phyloP scores from a whole-genome alignment of 208 protist genomes.

The Crithidia brevicula region DNA sequence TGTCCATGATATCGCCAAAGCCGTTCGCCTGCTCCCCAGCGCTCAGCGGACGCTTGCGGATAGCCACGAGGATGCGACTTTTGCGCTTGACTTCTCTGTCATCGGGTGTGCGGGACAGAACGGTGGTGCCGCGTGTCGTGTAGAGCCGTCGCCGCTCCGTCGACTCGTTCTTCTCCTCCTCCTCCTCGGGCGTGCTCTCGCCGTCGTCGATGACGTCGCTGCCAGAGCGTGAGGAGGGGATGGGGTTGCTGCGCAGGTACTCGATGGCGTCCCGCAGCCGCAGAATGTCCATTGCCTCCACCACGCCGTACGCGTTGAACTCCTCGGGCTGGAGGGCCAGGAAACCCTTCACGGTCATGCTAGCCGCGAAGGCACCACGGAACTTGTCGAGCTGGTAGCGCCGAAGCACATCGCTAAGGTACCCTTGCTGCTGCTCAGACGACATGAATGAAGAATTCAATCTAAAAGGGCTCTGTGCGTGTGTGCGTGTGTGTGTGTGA shows the following conservation, averaged over 20 bases:
- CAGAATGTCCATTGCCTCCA: slow-evolving; percentile 38
- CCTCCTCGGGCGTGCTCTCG: slow-evolving; percentile 15
- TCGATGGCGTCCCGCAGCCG: slow-evolving; percentile 49
- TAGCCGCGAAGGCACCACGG: slow-evolving; percentile 18
- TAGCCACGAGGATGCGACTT: slow-evolving; percentile 86
- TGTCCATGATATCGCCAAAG: slow-evolving; percentile 81
- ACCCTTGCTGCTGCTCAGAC: slow-evolving; percentile 15
- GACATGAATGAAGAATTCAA: slow-evolving; percentile 5
- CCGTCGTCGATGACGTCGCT: slow-evolving; percentile 45
- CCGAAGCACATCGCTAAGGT: slow-evolving; percentile 30
- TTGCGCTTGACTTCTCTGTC: slow-evolving; percentile 46
- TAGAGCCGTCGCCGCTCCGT: slow-evolving; percentile 38
- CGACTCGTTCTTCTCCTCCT: slow-evolving; percentile 25
- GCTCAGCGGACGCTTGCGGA: slow-evolving; percentile 93
- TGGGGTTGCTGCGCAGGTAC: slow-evolving; percentile 28
- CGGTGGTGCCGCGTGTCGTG: slow-evolving; percentile 64
- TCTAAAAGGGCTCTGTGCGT: neutral
- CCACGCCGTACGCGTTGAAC: slow-evolving; percentile 40
- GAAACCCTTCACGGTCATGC: slow-evolving; percentile 36
- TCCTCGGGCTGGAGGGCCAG: slow-evolving; percentile 34
- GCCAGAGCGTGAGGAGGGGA: slow-evolving; percentile 35
- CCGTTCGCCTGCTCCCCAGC: slow-evolving; percentile 54
- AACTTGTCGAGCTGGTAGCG: slow-evolving; percentile 35
- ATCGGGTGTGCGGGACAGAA: slow-evolving; percentile 44
- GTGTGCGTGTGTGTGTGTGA: slow-evolving; percentile 1